Evolutionary conservation across 2,329 filamentous ascomycete species (phyloP).

Genomic region (Gaeumannomyces tritici): DNA sequence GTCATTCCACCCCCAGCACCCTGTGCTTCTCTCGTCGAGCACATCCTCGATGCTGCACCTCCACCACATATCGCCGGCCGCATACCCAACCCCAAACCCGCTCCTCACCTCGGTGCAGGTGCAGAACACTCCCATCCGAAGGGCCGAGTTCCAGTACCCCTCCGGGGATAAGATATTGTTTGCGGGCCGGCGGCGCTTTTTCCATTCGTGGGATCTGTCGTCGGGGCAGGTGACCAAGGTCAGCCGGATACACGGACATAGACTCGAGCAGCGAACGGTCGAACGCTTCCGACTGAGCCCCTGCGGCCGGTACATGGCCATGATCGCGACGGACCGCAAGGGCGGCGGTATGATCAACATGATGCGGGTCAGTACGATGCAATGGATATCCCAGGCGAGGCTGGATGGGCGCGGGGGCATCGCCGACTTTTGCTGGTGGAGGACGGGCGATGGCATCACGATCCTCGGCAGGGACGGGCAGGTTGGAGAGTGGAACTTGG

Average conservation of each 20-base stretch:
- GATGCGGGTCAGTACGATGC: slow-evolving; percentile 66
- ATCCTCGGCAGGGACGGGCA: slow-evolving; percentile 82
- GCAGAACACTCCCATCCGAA: slow-evolving; percentile 72
- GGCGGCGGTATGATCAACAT: slow-evolving; percentile 85
- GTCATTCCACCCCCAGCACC: slow-evolving; percentile 80
- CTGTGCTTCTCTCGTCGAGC: slow-evolving; percentile 83
- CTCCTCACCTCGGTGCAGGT: slow-evolving; percentile 85
- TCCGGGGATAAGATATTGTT: slow-evolving; percentile 75
- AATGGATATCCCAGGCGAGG: slow-evolving; percentile 78
- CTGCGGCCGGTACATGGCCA: slow-evolving; percentile 74
- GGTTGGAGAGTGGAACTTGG: slow-evolving; percentile 78
- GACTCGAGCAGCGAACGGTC: slow-evolving; percentile 80
- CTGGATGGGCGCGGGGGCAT: slow-evolving; percentile 77
- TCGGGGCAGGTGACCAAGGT: slow-evolving; percentile 78
- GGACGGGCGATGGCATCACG: slow-evolving; percentile 68
- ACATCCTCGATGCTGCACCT: slow-evolving; percentile 77
- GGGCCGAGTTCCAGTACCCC: slow-evolving; percentile 69
- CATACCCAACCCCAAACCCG: slow-evolving; percentile 72
- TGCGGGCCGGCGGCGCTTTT: slow-evolving; percentile 78
- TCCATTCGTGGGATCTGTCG: slow-evolving; percentile 87
- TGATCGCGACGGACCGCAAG: slow-evolving; percentile 71
- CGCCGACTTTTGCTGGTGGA: slow-evolving; percentile 91
- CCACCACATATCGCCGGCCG: slow-evolving; percentile 75
- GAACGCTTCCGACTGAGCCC: slow-evolving; percentile 83
- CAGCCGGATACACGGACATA: slow-evolving; percentile 62